Evolutionary conservation across 2,329 filamentous ascomycete genomes (phyloP), one percentile per base, ranked within the genome.

Genomic region (Arthrobotrys sphaeroides): DNA sequence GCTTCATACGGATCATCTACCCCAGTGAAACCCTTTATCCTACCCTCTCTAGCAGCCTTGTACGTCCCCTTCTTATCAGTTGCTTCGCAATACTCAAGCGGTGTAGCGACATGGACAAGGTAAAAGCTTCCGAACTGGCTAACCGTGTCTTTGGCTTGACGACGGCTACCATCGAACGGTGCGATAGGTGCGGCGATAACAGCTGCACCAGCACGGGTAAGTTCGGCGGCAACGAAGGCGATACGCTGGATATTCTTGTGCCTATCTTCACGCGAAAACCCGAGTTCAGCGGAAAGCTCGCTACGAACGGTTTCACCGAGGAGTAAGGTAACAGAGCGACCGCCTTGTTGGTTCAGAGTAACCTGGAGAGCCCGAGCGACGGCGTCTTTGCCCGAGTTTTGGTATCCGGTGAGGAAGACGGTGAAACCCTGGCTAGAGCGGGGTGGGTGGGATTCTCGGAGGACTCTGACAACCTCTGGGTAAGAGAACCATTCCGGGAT

Each of bases 401-500:
- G 90, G 87, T 95, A 97, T 77, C 95, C 95, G 2, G 95, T 98
- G 78, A 99, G 87, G 90, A 99, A 97, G 84, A 99, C 88, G 78
- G 95, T 98, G 88, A 99, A 99, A 78, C 95, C 95, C 86, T 99
- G 96, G 82, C 90, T 88, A 80, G 89, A 90, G 79, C 95, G 91
- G 60, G 96, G 89, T 57, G 94, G 95, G 86, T 98, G 95, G 80
- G 94, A 96, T 86, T 99, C 94, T 81, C 95, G 90, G 77, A 99
- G 90, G 57, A 98, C 95, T 84, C 90, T 90, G 84, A 99, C 95
- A 80, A 99, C 95, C 86, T 99, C 95, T 77, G 95, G 94, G 87
- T 99, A 99, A 31, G 95, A 98, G 88, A 99, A 99, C 95, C 95
- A 99, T 84, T 96, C 93, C 80, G 95, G 95, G 80, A 99, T 99